Evolutionary conservation across 768 basidiomycete species (phyloP), one percentile per base, ranked within the genome.

Genomic region (Amanita pallidorosea): DNA sequence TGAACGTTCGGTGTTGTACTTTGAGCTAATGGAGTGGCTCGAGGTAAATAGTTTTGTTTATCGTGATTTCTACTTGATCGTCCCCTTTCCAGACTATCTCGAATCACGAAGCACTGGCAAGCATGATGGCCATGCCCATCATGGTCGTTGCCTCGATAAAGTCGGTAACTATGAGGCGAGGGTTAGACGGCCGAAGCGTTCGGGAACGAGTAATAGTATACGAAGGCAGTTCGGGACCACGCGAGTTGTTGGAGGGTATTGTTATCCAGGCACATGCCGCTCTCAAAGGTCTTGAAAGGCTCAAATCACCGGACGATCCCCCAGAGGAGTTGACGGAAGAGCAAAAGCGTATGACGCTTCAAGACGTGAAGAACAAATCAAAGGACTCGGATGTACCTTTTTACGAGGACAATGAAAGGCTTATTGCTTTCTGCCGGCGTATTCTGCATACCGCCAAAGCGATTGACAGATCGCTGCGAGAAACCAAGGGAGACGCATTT

Each of bases 91-190:
- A 96, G 93, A 91, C 88, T 0, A 86, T 97, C 42, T 94, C 92
- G 5, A 84, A 83, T 57, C 93, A 96, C 55, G 94, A 95, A 71
- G 86, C 90, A 5, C 67, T 96, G 36, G 90, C 90, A 13, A 89
- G 87, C 54, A 93, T 94, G 86, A 89, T 95, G 81, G 91, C 89
- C 1, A 95, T 94, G 90, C 91, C 92, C 5, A 90, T 89, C 61
- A 93, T 93, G 91, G 81, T 82, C n/a, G 77, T 81, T 17, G 71
- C 75, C 4, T 84, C 84, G 17, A 75, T 81, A 47, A 85, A 85
- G 61, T 69, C 74, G 5, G 68, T 81, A n/a, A 70, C 71, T 3
- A 69, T 78, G n/a, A 82, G 77, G 70, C 78, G 73, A 57, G 61
- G 67, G 6, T 60, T 68, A 18, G 59, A 67, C 4, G 71, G 66